Evolutionary conservation across 2,329 filamentous ascomycete genomes (phyloP).

Genomic region (Phialophora verrucosa): DNA sequence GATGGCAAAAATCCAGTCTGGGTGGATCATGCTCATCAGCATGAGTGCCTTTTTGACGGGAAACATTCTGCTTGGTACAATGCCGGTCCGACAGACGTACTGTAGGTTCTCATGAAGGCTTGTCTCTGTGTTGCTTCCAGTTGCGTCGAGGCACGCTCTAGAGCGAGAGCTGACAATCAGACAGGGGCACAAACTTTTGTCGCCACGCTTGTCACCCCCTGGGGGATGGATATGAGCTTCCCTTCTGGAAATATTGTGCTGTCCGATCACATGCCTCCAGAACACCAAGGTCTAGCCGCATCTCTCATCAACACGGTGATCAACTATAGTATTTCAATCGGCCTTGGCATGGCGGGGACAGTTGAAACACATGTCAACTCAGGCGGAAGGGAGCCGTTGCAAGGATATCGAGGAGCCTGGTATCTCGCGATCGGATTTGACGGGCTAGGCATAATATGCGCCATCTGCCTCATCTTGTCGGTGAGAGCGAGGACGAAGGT

Average conservation of each 20-base stretch:
- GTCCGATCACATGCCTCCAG: conserved; percentile 46
- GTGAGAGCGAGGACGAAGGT: conserved; percentile 22
- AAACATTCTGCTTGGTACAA: conserved; percentile 29
- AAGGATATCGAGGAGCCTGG: conserved; percentile 48
- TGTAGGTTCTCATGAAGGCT: conserved; percentile 21
- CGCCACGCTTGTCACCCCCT: conserved; percentile 57
- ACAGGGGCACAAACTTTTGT: conserved; percentile 63
- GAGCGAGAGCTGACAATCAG: neutral
- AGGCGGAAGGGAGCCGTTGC: conserved; percentile 43
- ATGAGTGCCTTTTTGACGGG: conserved; percentile 31
- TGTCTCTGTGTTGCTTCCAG: conserved; percentile 42
- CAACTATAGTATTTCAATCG: conserved; percentile 52
- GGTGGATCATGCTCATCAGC: conserved; percentile 33
- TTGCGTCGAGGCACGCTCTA: neutral
- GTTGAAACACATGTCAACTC: conserved; percentile 49
- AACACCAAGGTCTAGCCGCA: conserved; percentile 52
- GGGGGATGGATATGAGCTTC: conserved; percentile 53
- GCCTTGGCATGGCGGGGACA: conserved; percentile 51
- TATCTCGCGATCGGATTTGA: conserved; percentile 48
- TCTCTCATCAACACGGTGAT: conserved; percentile 48
- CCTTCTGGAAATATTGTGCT: conserved; percentile 50
- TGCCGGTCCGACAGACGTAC: conserved; percentile 54
- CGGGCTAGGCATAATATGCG: conserved; percentile 38
- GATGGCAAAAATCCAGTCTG: conserved; percentile 28
- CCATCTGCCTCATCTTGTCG: conserved; percentile 24